Evolutionary conservation across 2,329 filamentous ascomycete genomes (phyloP), one percentile per base, ranked within the genome.

Genomic region (Aureobasidium mangrovei): DNA sequence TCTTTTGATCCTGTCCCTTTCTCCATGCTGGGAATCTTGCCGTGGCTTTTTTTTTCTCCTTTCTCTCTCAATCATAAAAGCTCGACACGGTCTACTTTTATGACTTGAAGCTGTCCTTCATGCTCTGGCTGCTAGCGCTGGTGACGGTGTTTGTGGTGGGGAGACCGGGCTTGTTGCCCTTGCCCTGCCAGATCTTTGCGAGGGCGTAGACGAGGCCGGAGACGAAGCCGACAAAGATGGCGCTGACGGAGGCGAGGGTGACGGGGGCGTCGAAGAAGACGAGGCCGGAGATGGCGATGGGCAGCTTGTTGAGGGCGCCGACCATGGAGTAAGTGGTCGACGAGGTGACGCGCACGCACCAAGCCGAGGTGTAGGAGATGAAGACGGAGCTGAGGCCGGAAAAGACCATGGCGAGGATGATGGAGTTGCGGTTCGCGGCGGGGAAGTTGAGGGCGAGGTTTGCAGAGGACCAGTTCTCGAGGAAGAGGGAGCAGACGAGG

Each of bases 281-380:
- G 39, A 98, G 80, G 29, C 93, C 93, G 60, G 86, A 91, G 61
- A 98, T 71, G 54, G 93, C 93, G 63, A 98, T 91, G 40, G 93
- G 93, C 32, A 98, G 84, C 78, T 98, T 98, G 80, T 98, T 98
- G 65, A 98, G 78, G 18, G 91, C 89, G 59, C 93, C 93, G 55
- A 97, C 93, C 91, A 98, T 97, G 31, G 88, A 95, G 77, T 97
- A 98, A 2, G 93, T 98, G 7, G 93, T 98, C 18, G 91, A 96
- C 0, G 91, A 95, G 6, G 93, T 97, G 60, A 95, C 88, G 61
- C 93, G 91, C 60, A 98, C 94, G 69, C 93, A 97, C 93, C 93
- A 98, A 36, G 93, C 93, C 12, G 91, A 96, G 67, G 90, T 94
- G 79, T 98, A 98, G n/a, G 91, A 97, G 71, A 98, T 98, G 74